Percentiles rank a stretch among this genome's conserved stretches.
phyloP scores from a whole-genome alignment of 2,329 filamentous ascomycete genomes.

The Teratosphaeria viscida region DNA sequence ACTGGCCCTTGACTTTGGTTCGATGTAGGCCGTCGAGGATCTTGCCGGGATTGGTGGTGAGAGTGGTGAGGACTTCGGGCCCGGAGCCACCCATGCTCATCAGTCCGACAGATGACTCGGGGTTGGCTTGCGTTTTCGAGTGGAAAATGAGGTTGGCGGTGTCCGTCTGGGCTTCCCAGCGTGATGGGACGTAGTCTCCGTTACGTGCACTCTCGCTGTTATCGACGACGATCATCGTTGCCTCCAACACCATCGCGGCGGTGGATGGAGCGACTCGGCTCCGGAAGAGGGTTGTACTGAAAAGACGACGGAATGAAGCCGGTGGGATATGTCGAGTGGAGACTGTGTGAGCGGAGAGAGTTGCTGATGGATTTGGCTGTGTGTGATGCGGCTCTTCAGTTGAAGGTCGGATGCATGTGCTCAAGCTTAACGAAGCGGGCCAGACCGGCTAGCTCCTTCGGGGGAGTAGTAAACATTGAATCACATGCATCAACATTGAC shows the following conservation, averaged over 20 bases:
- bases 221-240: conserved; percentile 98
- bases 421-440: not conserved
- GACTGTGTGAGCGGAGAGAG: not conserved
- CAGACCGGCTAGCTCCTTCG: not conserved
- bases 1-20: conserved; percentile 84
- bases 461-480: not conserved
- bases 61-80: conserved; percentile 92
- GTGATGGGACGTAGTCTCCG: conserved; percentile 80
- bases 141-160: conserved; percentile 92
- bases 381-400: not conserved
- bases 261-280: conserved; percentile 12
- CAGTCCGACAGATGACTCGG: conserved; percentile 90
- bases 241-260: conserved; percentile 90
- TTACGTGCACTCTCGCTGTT: conserved; percentile 98
- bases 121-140: conserved; percentile 87
- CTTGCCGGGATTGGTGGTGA: conserved; percentile 93
- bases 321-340: not conserved
- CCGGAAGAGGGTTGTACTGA: not conserved
- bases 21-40: conserved; percentile 85
- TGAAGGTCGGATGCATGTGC: not conserved
- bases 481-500: not conserved
- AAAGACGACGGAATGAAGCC: not conserved
- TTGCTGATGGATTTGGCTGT: not conserved
- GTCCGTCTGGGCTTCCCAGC: conserved; percentile 93
- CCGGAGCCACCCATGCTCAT: conserved; percentile 99